These are phyloP conservation scores for Perkinsus chesapeaki DNA, from an alignment of 169 alveolate species.

Conservation along the genomic window DNA sequence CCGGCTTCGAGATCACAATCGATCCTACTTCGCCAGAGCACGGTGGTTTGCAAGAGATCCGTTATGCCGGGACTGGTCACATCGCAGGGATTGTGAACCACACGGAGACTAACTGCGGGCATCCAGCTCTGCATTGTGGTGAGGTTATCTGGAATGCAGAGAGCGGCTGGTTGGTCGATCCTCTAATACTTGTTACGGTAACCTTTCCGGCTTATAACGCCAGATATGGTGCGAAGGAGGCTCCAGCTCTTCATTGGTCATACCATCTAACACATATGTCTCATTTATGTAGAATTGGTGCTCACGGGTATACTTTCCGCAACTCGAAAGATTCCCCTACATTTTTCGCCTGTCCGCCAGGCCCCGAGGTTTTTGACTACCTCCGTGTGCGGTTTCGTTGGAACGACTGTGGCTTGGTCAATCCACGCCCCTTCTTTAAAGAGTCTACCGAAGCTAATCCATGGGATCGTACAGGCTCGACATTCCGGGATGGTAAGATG, in stretches of 20 bases:
- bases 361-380: not conserved
- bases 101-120: not conserved
- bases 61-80: not conserved
- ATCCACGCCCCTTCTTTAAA: too few species aligned
- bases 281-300: not conserved
- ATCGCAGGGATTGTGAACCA: not conserved
- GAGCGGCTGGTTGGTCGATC: not conserved
- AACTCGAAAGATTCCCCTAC: not conserved
- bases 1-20: not conserved
- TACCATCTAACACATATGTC: not conserved
- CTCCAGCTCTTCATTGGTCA: not conserved
- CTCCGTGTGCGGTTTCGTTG: not conserved
- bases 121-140: not conserved
- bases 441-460: not conserved
- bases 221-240: not conserved
- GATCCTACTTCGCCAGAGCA: not conserved
- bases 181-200: not conserved
- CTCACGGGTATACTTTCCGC: not conserved
- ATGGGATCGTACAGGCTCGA: not conserved
- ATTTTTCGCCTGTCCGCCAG: not conserved
- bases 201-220: not conserved
- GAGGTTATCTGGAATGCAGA: not conserved
- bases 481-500: not conserved
- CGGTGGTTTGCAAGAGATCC: not conserved
- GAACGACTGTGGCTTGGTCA: not conserved